phyloP scores from a whole-genome alignment of 768 basidiomycete genomes.

The Leccinum subgranulosum region DNA sequence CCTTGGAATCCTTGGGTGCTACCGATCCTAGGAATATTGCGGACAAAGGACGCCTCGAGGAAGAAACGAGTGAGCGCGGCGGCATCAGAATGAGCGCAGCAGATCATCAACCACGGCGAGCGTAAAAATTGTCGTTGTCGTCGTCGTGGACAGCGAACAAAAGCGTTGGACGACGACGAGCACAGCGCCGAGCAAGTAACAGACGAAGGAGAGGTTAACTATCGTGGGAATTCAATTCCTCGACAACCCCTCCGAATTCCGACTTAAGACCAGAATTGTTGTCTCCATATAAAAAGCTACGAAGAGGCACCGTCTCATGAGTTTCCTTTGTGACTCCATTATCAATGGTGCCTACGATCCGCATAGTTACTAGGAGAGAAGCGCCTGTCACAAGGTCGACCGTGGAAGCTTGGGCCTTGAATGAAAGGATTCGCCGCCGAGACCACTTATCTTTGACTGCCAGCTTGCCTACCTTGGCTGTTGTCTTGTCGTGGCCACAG shows the following conservation, averaged over 20 bases:
- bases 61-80: conserved; percentile 41
- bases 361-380: neutral
- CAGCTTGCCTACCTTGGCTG: neutral
- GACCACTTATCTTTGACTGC: neutral
- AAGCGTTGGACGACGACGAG: conserved; percentile 19
- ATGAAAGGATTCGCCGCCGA: neutral
- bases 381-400: too few species aligned
- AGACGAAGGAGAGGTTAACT: conserved; percentile 13
- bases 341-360: neutral
- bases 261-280: neutral
- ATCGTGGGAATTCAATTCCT: conserved; percentile 25
- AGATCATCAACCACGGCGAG: conserved; percentile 28
- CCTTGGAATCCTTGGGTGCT: conserved; percentile 38
- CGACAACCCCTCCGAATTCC: conserved; percentile 16
- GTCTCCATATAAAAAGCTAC: too few species aligned
- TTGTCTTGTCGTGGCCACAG: neutral
- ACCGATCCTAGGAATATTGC: conserved; percentile 55
- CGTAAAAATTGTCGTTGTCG: conserved; percentile 15
- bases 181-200: conserved; percentile 11
- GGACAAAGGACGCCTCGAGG: conserved; percentile 54
- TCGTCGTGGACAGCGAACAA: conserved; percentile 28
- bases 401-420: neutral
- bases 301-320: neutral
- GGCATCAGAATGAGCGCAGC: conserved; percentile 40
- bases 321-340: neutral